These are phyloP conservation scores for Lojkania enalia DNA, from an alignment of 2,329 filamentous ascomycete species.

Conservation along the genomic window DNA sequence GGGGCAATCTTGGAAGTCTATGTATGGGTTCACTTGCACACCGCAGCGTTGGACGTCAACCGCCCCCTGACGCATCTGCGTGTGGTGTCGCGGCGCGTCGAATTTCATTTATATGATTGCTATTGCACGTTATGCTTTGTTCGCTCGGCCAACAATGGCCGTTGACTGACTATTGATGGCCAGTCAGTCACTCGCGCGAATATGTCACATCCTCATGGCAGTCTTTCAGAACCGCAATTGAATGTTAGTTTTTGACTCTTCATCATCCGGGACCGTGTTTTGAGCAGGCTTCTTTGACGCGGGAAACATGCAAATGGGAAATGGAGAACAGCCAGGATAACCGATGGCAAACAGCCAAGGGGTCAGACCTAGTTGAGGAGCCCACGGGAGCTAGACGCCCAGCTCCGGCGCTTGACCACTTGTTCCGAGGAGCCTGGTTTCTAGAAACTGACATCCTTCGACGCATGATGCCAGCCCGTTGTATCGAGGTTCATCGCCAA, in stretches of 20 bases:
- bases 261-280: neutral
- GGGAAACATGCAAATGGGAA: too few species aligned
- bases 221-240: neutral
- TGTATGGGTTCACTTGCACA: too few species aligned
- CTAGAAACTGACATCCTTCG: too few species aligned
- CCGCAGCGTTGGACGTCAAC: too few species aligned
- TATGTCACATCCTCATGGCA: neutral
- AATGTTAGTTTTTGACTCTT: neutral
- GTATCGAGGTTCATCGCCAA: too few species aligned
- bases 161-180: neutral
- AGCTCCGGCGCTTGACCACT: neutral
- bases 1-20: neutral
- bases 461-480: too few species aligned
- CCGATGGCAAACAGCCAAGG: neutral
- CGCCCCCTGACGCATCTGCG: neutral
- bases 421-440: neutral
- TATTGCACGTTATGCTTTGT: conserved; percentile 2
- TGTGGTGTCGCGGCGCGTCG: conserved; percentile 3
- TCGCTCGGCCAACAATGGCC: neutral
- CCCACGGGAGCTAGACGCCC: neutral
- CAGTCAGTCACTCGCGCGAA: neutral
- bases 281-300: too few species aligned
- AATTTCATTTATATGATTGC: conserved; percentile 9
- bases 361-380: neutral
- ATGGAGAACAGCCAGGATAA: too few species aligned